Evolutionary conservation across 2,329 filamentous ascomycete species (phyloP), one percentile per base, ranked within the genome.

Genomic region (Hypoxylon sp.): DNA sequence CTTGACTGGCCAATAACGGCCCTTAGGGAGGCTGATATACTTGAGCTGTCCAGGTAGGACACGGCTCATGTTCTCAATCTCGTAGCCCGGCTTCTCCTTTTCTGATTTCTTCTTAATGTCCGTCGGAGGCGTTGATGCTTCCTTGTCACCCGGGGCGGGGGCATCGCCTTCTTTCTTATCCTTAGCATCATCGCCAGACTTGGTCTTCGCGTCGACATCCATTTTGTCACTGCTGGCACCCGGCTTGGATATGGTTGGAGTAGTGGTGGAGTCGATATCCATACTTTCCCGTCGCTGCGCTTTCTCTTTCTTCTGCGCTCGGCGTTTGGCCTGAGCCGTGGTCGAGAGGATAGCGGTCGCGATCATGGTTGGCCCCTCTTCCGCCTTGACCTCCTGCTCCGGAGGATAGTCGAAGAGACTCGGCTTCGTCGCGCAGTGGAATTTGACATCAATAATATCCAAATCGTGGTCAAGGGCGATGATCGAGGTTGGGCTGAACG

Each of bases 371-470:
- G 94, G 94, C 0, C 93, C 93, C 79, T 98, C 95, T 76, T 98
- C 95, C 0, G 93, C 82, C 86, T 98, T 98, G 76, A 97, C 91
- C 79, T 98, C 94, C 75, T 97, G 93, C 81, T 98, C 95, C 1
- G 96, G 97, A 34, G 96, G 96, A 77, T 99, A 99, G 81, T 99
- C 96, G 77, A 99, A 99, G 73, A 98, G 87, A 79, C 94, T 98
- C 58, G 95, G 95, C 64, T 94, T 90, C 10, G 95, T 97, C 74
- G 96, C 94, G 82, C 93, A 97, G 86, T 97, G 90, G 84, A 98
- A 97, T 80, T 97, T 97, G 88, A 98, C 94, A 77, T 90, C 91
- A 19, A 97, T 94, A 60, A 97, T 93, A 75, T 98, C 93, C 13
- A 99, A 87, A 76, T 98, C 93, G 76, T 97, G 91, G 78, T 99